Evolutionary conservation across 2,329 filamentous ascomycete species (phyloP).

Genomic region (Hymenoscyphus infarciens): DNA sequence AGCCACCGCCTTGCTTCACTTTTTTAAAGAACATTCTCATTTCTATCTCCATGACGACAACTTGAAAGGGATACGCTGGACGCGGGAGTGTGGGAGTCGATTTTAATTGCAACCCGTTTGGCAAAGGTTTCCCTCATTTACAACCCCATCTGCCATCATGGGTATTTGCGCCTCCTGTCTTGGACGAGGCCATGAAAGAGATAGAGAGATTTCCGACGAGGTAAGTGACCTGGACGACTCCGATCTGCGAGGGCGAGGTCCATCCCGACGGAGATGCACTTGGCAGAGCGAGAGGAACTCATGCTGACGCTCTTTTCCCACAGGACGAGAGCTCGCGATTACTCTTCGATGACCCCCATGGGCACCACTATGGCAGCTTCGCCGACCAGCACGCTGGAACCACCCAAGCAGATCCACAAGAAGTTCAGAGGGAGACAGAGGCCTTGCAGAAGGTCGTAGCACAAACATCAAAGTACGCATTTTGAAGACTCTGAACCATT

Average conservation of each 20-base stretch:
- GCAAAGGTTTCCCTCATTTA: constrained; percentile 10
- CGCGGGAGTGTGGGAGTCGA: constrained; percentile 5
- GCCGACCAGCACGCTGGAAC: constrained; percentile 50
- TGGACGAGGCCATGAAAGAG: constrained; percentile 46
- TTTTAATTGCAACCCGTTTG: neutral
- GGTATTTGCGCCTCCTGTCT: constrained; percentile 60
- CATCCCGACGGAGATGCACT: neutral
- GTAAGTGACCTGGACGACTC: constrained; percentile 37
- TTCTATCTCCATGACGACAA: constrained; percentile 3
- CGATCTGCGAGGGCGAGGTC: neutral
- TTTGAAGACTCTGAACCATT: neutral
- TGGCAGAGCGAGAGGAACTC: neutral
- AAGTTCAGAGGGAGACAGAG: constrained; percentile 61
- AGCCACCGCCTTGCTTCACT: neutral
- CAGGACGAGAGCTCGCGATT: constrained; percentile 44
- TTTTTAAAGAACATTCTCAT: neutral
- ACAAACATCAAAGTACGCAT: constrained; percentile 57
- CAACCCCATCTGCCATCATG: constrained; percentile 40
- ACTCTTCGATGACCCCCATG: constrained; percentile 58
- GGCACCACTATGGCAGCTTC: constrained; percentile 61
- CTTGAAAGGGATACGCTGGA: constrained; percentile 2
- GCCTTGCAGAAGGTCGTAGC: constrained; percentile 61
- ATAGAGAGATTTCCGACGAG: constrained; percentile 51
- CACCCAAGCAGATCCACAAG: constrained; percentile 55
- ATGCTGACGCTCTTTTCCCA: constrained; percentile 13